Base-by-base conservation (phyloP, 257 asterid species). In the Linderniella brevidens region DNA sequence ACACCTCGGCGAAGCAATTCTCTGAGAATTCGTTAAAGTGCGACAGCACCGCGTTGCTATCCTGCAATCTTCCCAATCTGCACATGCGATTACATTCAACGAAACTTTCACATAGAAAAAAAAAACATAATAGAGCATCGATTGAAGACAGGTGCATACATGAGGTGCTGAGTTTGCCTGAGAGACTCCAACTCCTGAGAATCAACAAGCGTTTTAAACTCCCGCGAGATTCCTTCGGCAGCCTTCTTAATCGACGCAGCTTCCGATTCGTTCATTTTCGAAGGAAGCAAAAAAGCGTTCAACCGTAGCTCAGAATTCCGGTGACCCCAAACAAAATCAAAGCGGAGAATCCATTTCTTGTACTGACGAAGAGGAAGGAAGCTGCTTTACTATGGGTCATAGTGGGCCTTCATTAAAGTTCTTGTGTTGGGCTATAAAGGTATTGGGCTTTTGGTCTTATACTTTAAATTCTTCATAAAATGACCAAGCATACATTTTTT, bases 51-150 rank as follows among this genome's bases (percentile, higher is more conserved):
- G 94, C 98, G 64, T 85, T 90, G 64, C 94, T 85, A 58, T 90
- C 98, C 68, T 90, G 98, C 70, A 90, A 63, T 48, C 96, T 67
- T 17, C 98, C 98, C 66, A 90, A 68, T 71, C 97, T 86, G 76
- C 67, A 61, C 19, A 18, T 18, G 9, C 14, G 17, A 1, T 8
- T 13, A 13, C 17, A 44, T 13, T 44, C 17, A 1, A 44, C 1
- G 48, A 41, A 41, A 17, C 7, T 10, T 4, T 13, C 5, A 41
- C 4, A 10, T 7, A 41, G 9, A 9, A 9, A 44, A 44, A 13
- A 13, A n/a, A 18, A 44, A 11, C 14, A 44, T 9, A 44, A n/a
- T 5, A 13, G 19, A 44, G 19, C 15, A 10, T 13, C 17, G 14
- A 44, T 13, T 25, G 32, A 25, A 25, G 32, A 25, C 6, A 25